These are phyloP conservation scores for Candida anutae DNA, from an alignment of 1,139 yeast genomes.

Conservation along the genomic window DNA sequence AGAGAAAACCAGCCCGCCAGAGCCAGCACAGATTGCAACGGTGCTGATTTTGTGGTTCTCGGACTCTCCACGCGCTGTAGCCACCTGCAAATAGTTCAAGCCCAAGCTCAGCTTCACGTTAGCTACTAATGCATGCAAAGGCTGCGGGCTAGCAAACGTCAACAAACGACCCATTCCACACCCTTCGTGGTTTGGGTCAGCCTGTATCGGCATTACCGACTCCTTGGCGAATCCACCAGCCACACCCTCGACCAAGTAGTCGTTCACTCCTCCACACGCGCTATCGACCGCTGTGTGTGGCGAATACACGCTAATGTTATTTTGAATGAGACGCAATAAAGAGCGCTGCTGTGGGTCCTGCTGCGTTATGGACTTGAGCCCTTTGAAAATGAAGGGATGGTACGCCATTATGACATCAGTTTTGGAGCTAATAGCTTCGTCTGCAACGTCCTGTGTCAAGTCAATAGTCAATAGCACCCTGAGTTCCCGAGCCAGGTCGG, in stretches of 20 bases:
- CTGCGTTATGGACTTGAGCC: constrained; percentile 67
- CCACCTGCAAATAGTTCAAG: constrained; percentile 58
- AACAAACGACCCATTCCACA: constrained; percentile 86
- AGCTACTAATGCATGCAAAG: constrained; percentile 38
- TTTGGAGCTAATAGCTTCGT: constrained; percentile 61
- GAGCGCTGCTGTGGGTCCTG: constrained; percentile 77
- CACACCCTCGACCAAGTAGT: constrained; percentile 71
- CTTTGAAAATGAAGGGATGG: constrained; percentile 91
- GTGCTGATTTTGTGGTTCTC: constrained; percentile 27
- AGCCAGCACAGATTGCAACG: constrained; percentile 94
- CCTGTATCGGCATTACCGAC: constrained; percentile 21
- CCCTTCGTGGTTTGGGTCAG: constrained; percentile 22
- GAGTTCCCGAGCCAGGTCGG: constrained; percentile 19
- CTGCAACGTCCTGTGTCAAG: constrained; percentile 73
- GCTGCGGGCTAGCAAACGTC: constrained; percentile 34
- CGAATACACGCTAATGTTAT: constrained; percentile 78
- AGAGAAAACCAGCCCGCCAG: constrained; percentile 67
- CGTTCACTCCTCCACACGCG: constrained; percentile 86
- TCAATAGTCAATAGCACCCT: constrained; percentile 69
- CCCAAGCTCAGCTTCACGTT: constrained; percentile 50
- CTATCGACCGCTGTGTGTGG: constrained; percentile 98
- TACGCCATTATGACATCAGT: constrained; percentile 68
- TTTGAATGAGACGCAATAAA: constrained; percentile 60
- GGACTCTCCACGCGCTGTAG: constrained; percentile 29
- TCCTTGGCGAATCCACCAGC: constrained; percentile 18